Evolutionary conservation across 75 land plant species (phyloP), one percentile per base, ranked within the genome.

Genomic region (Sequoia sempervirens): DNA sequence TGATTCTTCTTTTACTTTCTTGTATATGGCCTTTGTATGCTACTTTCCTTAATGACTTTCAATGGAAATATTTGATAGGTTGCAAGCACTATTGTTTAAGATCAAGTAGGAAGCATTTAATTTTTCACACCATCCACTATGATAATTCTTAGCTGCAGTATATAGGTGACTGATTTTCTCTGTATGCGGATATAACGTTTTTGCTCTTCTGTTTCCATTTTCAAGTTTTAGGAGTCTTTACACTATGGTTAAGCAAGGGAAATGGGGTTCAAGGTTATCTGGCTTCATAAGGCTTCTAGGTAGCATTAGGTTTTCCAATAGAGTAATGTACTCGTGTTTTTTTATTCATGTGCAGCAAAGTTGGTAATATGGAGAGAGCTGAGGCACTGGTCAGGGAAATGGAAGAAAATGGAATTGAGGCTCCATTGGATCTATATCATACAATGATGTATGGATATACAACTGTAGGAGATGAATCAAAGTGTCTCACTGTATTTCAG

Each of bases 341-440:
- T 86, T 61, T 79, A 54, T 11, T 43, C 1, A 23, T 64, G 68
- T 86, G 70, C 93, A 97, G 99, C 85, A 90, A 97, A 86, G 86
- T 84, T 68, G 92, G 93, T 45, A 90, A 93, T 73, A 94, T 97
- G 98, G 86, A 83, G 28, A 86, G 87, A 84, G 99, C 96, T 75
- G 98, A 97, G 84, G 94, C 84, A 8, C 89, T 97, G 84, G 94
- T 95, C 4, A 86, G 88, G 58, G 93, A 94, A 72, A 96, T 97
- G 99, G 95, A 97, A 89, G 93, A 92, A 82, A 88, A 90, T 38
- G 98, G 98, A 12, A 87, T 95, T 75, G 95, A 92, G 89, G 91
- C 91, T 75, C 89, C 92, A 17, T 85, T 97, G 43, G 90, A n/a
- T n/a, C n/a, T n/a, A n/a, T n/a, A n/a, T n/a, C n/a, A n/a, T n/a